Percentiles rank a stretch among this genome's conserved stretches.
Conservation (phyloP, 2,329 filamentous ascomycete species). For the Claviceps citrina region DNA sequence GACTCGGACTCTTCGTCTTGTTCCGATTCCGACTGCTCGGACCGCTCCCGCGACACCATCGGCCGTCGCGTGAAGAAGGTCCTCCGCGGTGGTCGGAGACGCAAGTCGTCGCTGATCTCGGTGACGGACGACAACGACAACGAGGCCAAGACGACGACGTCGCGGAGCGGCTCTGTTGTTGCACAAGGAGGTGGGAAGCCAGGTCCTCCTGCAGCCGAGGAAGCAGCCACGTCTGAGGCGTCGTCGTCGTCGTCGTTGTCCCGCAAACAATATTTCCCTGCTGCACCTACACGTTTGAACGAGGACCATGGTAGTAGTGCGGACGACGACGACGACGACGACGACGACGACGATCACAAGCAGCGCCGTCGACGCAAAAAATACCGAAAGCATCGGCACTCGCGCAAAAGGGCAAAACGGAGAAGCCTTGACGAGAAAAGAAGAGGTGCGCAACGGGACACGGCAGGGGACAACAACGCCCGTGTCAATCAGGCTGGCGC, state of each 20-base stretch:
- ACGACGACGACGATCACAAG: constrained; percentile 32
- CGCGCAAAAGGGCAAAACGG: constrained; percentile 23
- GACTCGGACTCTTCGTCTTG: constrained; percentile 39
- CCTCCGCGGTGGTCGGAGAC: constrained; percentile 52
- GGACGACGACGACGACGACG: constrained; percentile 31
- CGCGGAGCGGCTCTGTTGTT: constrained; percentile 28
- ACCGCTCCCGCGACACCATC: constrained; percentile 44
- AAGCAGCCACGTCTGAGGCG: constrained; percentile 25
- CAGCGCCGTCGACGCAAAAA: constrained; percentile 19
- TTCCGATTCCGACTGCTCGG: constrained; percentile 51
- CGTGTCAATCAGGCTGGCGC: constrained; percentile 15
- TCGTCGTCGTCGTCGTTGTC: constrained; percentile 22
- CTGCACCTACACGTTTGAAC: constrained; percentile 19
- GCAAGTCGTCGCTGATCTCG: constrained; percentile 64
- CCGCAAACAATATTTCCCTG: constrained; percentile 21
- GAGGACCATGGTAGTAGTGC: too few relatives aligned
- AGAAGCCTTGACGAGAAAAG: constrained; percentile 25
- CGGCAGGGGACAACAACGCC: constrained; percentile 5
- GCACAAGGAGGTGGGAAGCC: constrained; percentile 18
- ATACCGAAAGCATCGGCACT: constrained; percentile 19
- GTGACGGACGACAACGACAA: too few relatives aligned
- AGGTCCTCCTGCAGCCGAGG: constrained; percentile 17
- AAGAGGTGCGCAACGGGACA: constrained; percentile 20
- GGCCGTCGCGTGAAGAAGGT: constrained; percentile 62
- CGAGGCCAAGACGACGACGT: constrained; percentile 18